Evolutionary conservation across 108 stramenopile genomes (phyloP), one percentile per base, ranked within the genome.

Genomic region (Fistulifera pelliculosa): DNA sequence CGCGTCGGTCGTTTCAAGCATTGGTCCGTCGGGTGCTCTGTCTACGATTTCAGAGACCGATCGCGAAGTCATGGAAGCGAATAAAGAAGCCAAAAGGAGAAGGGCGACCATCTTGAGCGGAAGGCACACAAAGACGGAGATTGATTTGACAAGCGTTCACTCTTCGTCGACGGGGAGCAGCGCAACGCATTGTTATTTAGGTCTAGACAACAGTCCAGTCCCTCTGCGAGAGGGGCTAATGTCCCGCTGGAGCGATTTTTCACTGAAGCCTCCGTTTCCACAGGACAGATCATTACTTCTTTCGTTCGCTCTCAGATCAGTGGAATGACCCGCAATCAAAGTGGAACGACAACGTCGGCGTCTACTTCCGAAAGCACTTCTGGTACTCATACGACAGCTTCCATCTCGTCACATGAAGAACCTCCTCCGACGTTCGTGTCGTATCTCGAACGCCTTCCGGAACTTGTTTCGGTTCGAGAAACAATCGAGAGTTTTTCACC

Each of bases 21-120:
- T 16, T 11, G 26, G 4, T 27, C 6, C 27, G 5, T 23, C 16
- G 6, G 17, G 21, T 10, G 47, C 14, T 8, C 22, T 51, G 50
- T 27, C 50, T 3, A 51, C 50, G 12, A 51, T 51, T 27, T 51
- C 50, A 16, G 50, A 51, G 12, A 51, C 50, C n/a, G 50, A 51
- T 22, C 50, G 50, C 50, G 50, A 51, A 51, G 50, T 51, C 3
- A 51, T 51, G 50, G 26, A 27, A 22, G 19, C 50, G 4, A 51
- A 51, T 12, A 23, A 27, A 22, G 25, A 23, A 51, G 26, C 44
- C 50, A 51, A 12, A 51, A 51, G 50, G 7, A 28, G 25, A 23
- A 16, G n/a, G 11, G 21, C 11, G 5, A 16, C 19, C 50, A 5
- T 2, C 12, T 10, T 4, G 23, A 51, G 6, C 6, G 25, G 24